Base-by-base conservation (phyloP, 441 rosid genomes). In the Corymbia calophylla region DNA sequence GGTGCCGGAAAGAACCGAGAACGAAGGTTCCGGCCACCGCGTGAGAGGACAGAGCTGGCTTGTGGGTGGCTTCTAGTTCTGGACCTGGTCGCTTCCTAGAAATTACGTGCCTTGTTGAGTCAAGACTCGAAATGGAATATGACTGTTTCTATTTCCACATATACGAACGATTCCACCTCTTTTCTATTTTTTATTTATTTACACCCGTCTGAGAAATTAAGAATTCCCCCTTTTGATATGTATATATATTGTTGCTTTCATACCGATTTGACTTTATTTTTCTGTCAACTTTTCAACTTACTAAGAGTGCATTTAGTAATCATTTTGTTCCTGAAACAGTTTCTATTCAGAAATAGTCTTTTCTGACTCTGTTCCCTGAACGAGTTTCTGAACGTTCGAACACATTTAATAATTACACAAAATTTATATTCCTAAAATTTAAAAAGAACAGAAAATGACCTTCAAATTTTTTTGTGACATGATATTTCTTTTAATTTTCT, bases 221-320 rank as follows among this genome's bases (percentile, higher is more conserved):
- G 44, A 39, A 39, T 39, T 39, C 44, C 44, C 5, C 44, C n/a
- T 27, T 60, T 60, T 5, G 31, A 11, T 60, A 39, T 39, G 31
- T 29, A 60, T 2, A 27, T 27, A 58, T 5, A 60, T 60, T 12
- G 66, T 60, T 12, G 66, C 7, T 60, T 60, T 62, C 68, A 3
- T 58, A 58, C 6, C 15, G n/a, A 58, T 23, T 11, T 23, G 29
- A 25, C 64, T 25, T 58, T 17, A 62, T 6, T 62, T 12, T 60
- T 29, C 2, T 0, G 16, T 6, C 4, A 62, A 23, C n/a, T 29
- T 62, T 62, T 29, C 8, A 4, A 29, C 8, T 6, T 0, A 12
- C 17, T 27, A 62, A 62, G 13, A 23, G 29, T 6, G 62, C 29
- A 8, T 27, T 23, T 1, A 1, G 5, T 25, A 56, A 21, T 7